A percentile compares a stretch with the other conserved stretches of the same genome.
These are phyloP conservation scores for Russula vinacea DNA, from an alignment of 768 basidiomycete species.

Conservation along the genomic window DNA sequence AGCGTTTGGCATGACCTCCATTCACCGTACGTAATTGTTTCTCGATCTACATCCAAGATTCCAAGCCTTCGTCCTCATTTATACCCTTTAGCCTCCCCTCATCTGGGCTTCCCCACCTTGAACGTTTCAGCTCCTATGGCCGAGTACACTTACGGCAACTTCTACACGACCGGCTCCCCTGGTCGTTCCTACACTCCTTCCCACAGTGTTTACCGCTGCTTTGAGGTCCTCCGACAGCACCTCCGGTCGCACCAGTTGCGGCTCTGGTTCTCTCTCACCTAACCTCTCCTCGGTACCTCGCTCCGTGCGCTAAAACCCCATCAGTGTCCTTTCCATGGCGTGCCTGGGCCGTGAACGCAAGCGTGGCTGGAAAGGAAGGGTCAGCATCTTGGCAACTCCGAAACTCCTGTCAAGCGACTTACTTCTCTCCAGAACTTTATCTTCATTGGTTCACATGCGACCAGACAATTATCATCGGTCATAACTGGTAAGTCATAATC, in stretches of 20 bases:
- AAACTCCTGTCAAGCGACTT: no score
- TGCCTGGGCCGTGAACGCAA: slow-evolving; percentile 47
- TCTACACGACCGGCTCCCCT: slow-evolving; percentile 52
- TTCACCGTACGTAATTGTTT: slow-evolving; percentile 53
- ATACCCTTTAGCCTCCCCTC: slow-evolving; percentile 44
- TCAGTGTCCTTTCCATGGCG: slow-evolving; percentile 46
- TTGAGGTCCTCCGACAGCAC: slow-evolving; percentile 75
- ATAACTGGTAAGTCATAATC: neutral
- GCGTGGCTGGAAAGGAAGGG: slow-evolving; percentile 27
- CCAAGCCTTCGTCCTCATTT: slow-evolving; percentile 23
- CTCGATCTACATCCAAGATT: slow-evolving; percentile 5
- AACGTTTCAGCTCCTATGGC: slow-evolving; percentile 55
- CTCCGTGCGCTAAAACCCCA: slow-evolving; percentile 78
- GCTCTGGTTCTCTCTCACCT: slow-evolving; percentile 59
- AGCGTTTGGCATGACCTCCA: slow-evolving; percentile 55
- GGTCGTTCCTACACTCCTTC: slow-evolving; percentile 69
- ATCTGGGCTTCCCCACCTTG: slow-evolving; percentile 60
- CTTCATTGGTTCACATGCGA: no score
- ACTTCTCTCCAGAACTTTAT: neutral
- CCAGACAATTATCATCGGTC: no score
- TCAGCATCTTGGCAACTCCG: neutral
- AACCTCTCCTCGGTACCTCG: slow-evolving; percentile 62
- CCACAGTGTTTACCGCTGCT: slow-evolving; percentile 65
- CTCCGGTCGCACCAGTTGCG: slow-evolving; percentile 63
- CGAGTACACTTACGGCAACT: slow-evolving; percentile 58